These are phyloP conservation scores for Lachnellula cervina DNA, from an alignment of 2,329 filamentous ascomycete species.

Conservation along the genomic window DNA sequence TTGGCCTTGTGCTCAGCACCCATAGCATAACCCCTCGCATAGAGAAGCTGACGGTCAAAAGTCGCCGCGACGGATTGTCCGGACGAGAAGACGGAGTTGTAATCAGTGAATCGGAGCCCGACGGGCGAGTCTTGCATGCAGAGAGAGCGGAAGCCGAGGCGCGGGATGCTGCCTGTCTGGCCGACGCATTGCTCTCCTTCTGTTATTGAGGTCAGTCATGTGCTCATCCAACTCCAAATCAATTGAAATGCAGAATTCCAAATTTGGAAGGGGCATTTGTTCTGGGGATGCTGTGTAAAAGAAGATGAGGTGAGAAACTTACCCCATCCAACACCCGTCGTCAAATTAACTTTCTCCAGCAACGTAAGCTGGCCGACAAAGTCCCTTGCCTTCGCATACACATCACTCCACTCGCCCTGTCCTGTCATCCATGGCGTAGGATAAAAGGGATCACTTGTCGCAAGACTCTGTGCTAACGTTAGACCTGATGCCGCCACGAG, in stretches of 20 bases:
- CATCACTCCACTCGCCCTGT: conserved; percentile 55
- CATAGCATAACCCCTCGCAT: conserved; percentile 43
- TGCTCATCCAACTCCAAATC: conserved; percentile 7
- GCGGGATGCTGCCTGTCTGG: conserved; percentile 26
- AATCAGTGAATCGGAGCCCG: conserved; percentile 50
- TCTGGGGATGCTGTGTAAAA: neutral
- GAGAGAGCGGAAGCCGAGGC: conserved; percentile 30
- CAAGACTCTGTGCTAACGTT: neutral
- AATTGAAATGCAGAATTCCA: too few relatives aligned
- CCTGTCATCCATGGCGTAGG: conserved; percentile 28
- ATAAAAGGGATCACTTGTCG: conserved; percentile 21
- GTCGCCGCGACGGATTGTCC: conserved; percentile 66
- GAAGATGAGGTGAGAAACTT: conserved; percentile 1
- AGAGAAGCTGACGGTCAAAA: conserved; percentile 61
- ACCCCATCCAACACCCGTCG: conserved; percentile 61
- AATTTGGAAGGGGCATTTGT: neutral
- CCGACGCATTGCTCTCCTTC: conserved; percentile 30
- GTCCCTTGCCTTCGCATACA: conserved; percentile 63
- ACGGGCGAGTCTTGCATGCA: conserved; percentile 33
- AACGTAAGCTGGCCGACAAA: conserved; percentile 72
- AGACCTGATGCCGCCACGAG: neutral
- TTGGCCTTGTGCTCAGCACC: conserved; percentile 65
- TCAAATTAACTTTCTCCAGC: conserved; percentile 87
- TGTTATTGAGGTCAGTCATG: neutral
- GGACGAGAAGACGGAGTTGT: conserved; percentile 65